phyloP scores from a whole-genome alignment of 805 yeast genomes.

The Groenewaldozyma salmanticensis region DNA sequence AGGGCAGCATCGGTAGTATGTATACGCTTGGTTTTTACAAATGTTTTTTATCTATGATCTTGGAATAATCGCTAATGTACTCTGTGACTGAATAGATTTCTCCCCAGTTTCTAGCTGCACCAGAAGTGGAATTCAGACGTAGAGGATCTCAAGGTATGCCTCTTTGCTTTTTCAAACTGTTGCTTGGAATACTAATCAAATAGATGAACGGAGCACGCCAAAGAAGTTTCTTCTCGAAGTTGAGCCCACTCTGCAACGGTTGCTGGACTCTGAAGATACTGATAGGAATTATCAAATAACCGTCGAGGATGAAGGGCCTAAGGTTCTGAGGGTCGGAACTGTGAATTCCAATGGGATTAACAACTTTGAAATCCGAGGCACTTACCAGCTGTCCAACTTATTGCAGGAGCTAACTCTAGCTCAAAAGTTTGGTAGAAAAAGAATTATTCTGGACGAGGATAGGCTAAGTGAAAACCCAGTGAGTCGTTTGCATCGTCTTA shows the following conservation, averaged over 20 bases:
- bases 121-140: too few relatives aligned
- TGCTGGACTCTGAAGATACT: conserved; percentile 72
- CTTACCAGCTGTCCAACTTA: conserved; percentile 78
- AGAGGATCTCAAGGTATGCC: conserved; percentile 39
- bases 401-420: conserved; percentile 87
- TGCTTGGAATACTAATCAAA: not conserved
- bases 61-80: too few relatives aligned
- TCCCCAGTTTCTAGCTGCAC: too few relatives aligned
- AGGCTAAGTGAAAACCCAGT: conserved; percentile 85
- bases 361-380: conserved; percentile 68
- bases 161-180: not conserved
- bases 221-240: conserved; percentile 67
- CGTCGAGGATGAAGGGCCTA: conserved; percentile 76
- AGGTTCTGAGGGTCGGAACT: conserved; percentile 70
- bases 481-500: conserved; percentile 59
- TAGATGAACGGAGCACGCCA: conserved; percentile 18
- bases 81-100: conserved; percentile 1
- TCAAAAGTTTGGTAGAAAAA: conserved; percentile 64
- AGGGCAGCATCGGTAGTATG: conserved; percentile 7
- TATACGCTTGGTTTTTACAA: too few relatives aligned
- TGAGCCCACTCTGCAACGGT: conserved; percentile 56
- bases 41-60: too few relatives aligned
- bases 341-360: conserved; percentile 76
- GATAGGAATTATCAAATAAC: conserved; percentile 79
- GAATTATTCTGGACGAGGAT: conserved; percentile 72